Base-by-base conservation (phyloP, 192 early-diverging fungal species). In the Gaertneriomyces sp. region DNA sequence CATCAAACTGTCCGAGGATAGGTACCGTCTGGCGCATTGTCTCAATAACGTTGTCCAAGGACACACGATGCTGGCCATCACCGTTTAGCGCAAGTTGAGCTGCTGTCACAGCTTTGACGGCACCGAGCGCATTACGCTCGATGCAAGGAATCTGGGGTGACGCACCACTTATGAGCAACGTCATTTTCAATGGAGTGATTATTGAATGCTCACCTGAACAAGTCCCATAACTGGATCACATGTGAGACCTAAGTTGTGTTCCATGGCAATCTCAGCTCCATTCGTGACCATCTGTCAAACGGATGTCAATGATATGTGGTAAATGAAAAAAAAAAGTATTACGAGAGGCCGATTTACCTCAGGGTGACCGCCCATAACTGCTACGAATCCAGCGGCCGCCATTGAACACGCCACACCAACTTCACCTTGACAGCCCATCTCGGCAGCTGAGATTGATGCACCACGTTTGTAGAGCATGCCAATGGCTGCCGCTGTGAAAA, bases 341-440 rank as follows among this genome's bases (percentile, higher is more conserved):
- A 33, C 25, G 25, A 1, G 25, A 33, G 25, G 2, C 25, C 1
- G 25, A 33, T 33, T 33, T 33, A 33, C 25, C 50, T 87, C 83
- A 3, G 89, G 81, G 0, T 89, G 85, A 12, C 92, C 94, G 51
- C 94, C 94, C 93, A 98, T 94, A 5, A 98, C 93, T n/a, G 93
- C 93, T 5, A 93, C 86, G 63, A 95, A 95, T 1, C 87, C 95
- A 0, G 89, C 95, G 11, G 95, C 93, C 8, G 91, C 91, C 95
- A 98, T 98, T 40, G 89, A 90, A 73, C 95, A 98, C 9, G 95
- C 93, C 12, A 98, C 95, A 58, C 95, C 95, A 4, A 98, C 93
- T 77, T 98, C 95, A 50, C 95, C 95, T 71, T 95, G 93, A 74
- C 95, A 98, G 49, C 95, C 95, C 86, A 98, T 92, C 73, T 95